phyloP scores from a whole-genome alignment of 2,329 filamentous ascomycete species.

The Calonectria multiphialidica region DNA sequence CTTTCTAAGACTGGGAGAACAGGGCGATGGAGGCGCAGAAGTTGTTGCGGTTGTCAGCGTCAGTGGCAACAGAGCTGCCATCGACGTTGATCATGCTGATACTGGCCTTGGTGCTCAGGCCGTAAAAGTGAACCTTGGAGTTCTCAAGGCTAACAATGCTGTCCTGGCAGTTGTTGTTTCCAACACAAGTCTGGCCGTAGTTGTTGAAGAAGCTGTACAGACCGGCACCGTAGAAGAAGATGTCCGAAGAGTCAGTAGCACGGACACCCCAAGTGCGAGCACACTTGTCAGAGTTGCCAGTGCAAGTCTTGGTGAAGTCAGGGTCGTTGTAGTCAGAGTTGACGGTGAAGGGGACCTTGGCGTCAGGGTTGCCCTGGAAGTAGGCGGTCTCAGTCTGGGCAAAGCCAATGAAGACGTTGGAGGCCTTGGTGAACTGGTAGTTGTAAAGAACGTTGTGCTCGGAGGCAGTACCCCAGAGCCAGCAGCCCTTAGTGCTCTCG shows the following conservation, averaged over 20 bases:
- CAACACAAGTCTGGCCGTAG: slow-evolving; percentile 79
- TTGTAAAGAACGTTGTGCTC: slow-evolving; percentile 80
- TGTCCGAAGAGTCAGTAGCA: slow-evolving; percentile 73
- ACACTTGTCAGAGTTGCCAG: slow-evolving; percentile 65
- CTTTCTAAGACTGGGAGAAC: slow-evolving; percentile 37
- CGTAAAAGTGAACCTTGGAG: slow-evolving; percentile 75
- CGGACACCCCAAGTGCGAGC: slow-evolving; percentile 84
- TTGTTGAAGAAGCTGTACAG: slow-evolving; percentile 89
- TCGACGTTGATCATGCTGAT: slow-evolving; percentile 79
- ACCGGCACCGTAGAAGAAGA: slow-evolving; percentile 79
- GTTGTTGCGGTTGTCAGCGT: slow-evolving; percentile 73
- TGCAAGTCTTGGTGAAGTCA: slow-evolving; percentile 68
- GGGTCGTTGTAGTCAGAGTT: slow-evolving; percentile 74
- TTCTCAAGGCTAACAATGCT: slow-evolving; percentile 82
- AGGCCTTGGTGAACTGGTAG: slow-evolving; percentile 84
- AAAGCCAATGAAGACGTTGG: slow-evolving; percentile 83
- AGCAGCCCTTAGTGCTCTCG: slow-evolving; percentile 80
- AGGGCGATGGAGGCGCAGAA: slow-evolving; percentile 72
- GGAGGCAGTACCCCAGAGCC: slow-evolving; percentile 83
- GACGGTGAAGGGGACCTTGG: slow-evolving; percentile 72
- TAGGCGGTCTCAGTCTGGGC: slow-evolving; percentile 94
- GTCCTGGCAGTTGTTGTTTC: slow-evolving; percentile 77
- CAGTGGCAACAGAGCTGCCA: slow-evolving; percentile 64
- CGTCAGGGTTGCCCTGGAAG: slow-evolving; percentile 86
- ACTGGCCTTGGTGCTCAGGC: slow-evolving; percentile 80